Conservation (phyloP, 257 asterid genomes). For the Solanum pennellii region DNA sequence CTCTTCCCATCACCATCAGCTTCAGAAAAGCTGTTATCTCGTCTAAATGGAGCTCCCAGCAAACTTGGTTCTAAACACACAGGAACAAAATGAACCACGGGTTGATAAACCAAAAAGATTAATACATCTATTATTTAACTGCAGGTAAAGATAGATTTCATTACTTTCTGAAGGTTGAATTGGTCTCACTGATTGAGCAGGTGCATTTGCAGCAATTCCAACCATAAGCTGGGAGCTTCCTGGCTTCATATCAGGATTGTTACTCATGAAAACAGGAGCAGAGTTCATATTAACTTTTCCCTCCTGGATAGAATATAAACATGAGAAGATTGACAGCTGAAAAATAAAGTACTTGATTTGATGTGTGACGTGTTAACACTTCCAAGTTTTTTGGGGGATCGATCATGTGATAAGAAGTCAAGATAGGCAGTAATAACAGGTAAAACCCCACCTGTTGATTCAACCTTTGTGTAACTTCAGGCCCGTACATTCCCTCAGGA, state of each 20-base stretch:
- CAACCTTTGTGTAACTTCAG: conserved; percentile 61
- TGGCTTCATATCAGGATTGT: conserved; percentile 38
- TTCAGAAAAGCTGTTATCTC: conserved; percentile 35
- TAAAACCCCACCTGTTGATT: conserved; percentile 31
- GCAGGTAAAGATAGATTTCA: not conserved
- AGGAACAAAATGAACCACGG: not conserved
- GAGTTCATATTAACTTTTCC: conserved; percentile 35
- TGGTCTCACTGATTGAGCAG: conserved; percentile 34
- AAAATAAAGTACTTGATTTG: not conserved
- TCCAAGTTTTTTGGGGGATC: not conserved
- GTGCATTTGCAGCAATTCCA: conserved; percentile 33
- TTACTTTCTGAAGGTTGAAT: conserved; percentile 64
- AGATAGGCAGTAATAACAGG: not conserved
- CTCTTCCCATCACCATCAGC: conserved; percentile 27
- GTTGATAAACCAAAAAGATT: not conserved
- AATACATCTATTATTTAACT: not conserved
- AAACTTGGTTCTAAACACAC: conserved; percentile 65
- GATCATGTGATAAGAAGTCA: not conserved
- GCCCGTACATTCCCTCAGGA: conserved; percentile 74
- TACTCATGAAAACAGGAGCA: conserved; percentile 30
- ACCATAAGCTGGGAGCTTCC: conserved; percentile 43
- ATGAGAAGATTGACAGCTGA: not conserved
- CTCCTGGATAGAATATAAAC: conserved; percentile 38
- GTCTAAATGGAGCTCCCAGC: conserved; percentile 72
- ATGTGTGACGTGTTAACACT: not conserved